These are phyloP conservation scores for Dactylellina leptospora DNA, from an alignment of 2,329 filamentous ascomycete species.

Conservation along the genomic window DNA sequence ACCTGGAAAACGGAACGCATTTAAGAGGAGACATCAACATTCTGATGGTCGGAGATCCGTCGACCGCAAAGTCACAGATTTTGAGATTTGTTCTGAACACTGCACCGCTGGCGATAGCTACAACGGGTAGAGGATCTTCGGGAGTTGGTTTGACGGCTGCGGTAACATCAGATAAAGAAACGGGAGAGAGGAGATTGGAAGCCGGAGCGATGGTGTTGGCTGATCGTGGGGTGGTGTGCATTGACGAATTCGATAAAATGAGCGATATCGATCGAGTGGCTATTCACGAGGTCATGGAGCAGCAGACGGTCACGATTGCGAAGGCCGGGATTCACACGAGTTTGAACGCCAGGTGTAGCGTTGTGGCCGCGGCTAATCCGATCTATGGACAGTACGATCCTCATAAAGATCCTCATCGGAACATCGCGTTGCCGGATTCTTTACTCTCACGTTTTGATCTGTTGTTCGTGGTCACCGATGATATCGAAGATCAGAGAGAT, in stretches of 20 bases:
- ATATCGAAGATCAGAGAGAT: conserved; percentile 93
- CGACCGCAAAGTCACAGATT: conserved; percentile 97
- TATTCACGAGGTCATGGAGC: conserved; percentile 99
- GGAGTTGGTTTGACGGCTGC: conserved; percentile 97
- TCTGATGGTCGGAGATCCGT: conserved; percentile 98
- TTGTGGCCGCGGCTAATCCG: conserved; percentile 94
- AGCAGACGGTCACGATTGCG: conserved; percentile 98
- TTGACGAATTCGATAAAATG: conserved; percentile 99
- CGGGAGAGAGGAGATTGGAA: conserved; percentile 90
- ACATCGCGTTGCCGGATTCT: conserved; percentile 96
- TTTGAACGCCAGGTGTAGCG: conserved; percentile 93
- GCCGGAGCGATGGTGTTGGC: conserved; percentile 98
- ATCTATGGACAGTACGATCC: conserved; percentile 98
- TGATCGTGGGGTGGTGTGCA: conserved; percentile 96
- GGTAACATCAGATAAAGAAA: conserved; percentile 96
- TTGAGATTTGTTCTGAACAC: conserved; percentile 97
- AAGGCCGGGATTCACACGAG: conserved; percentile 99
- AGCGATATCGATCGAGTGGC: conserved; percentile 96
- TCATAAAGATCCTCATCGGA: conserved; percentile 98
- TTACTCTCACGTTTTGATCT: conserved; percentile 98
- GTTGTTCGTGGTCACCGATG: conserved; percentile 95
- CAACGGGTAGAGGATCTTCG: conserved; percentile 93
- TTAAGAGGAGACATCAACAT: conserved; percentile 97
- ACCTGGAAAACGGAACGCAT: conserved; percentile 96
- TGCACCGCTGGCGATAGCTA: conserved; percentile 93